Percentiles rank a stretch among this genome's conserved stretches.
Evolutionary conservation across 306 rosid species (phyloP).

Genomic region (Canavalia ensiformis): DNA sequence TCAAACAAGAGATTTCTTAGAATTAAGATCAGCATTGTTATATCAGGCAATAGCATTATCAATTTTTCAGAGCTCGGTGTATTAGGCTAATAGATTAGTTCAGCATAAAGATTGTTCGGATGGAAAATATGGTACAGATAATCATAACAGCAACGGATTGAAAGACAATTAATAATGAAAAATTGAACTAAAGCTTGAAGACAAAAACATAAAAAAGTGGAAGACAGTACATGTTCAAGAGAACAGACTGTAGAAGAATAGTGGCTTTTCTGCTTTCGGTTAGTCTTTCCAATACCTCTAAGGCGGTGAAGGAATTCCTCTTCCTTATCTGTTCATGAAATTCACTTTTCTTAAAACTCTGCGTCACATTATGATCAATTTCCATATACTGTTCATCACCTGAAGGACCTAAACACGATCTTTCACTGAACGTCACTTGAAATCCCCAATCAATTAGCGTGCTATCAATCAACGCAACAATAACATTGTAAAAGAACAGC

Average conservation of each 20-base stretch:
- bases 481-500: constrained; percentile 62
- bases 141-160: constrained; percentile 20
- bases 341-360: constrained; percentile 48
- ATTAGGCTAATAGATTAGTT: constrained; percentile 35
- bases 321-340: constrained; percentile 59
- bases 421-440: constrained; percentile 49
- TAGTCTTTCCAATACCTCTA: constrained; percentile 74
- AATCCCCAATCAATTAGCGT: constrained; percentile 71
- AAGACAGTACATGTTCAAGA: constrained; percentile 70
- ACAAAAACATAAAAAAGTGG: constrained; percentile 33
- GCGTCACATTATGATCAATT: constrained; percentile 55
- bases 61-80: not conserved
- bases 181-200: constrained; percentile 32
- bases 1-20: too few species aligned
- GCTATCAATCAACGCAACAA: constrained; percentile 65
- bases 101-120: constrained; percentile 3
- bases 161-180: constrained; percentile 31
- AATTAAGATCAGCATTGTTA: not conserved
- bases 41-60: not conserved
- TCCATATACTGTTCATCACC: constrained; percentile 48
- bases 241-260: constrained; percentile 73
- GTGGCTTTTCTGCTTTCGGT: constrained; percentile 71
- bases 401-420: constrained; percentile 51
- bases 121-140: constrained; percentile 15
- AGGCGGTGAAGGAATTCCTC: constrained; percentile 63